Base-by-base conservation (phyloP, 2,329 filamentous ascomycete species). In the Trichophyton mentagrophytes region DNA sequence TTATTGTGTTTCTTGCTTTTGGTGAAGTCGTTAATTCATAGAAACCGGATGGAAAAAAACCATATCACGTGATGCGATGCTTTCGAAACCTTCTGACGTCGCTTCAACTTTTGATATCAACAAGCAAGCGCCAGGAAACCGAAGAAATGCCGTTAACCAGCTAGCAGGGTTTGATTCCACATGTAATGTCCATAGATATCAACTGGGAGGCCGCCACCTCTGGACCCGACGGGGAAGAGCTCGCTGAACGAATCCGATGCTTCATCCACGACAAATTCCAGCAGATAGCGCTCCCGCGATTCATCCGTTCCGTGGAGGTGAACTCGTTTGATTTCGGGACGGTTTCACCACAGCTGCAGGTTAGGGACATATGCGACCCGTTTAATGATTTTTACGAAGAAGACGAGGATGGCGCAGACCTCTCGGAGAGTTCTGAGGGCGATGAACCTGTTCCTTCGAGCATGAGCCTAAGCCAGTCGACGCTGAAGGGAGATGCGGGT, bases 221-320 rank as follows among this genome's bases (percentile, higher is more conserved):
- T 64, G 93, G 93, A 30, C 84, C 90, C 57, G 92, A 97, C 74
- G 92, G 93, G 61, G 82, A 85, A 65, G 88, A 84, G 60, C 85
- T 96, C 63, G 90, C 92, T 57, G 87, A 90, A 71, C 83, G 82
- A 64, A 95, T 99, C 74, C 88, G 92, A 66, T 85, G 86, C 69
- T 99, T 99, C 76, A 88, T 99, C 68, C 90, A 99, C 76, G 87
- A 90, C 71, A 93, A 91, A 70, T 99, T 99, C 75, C 93, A 99
- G 76, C 85, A 90, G 63, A 86, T 97, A 65, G 83, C 87, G 27
- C 82, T 99, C 55, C 93, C 93, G 62, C 88, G 90, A 69, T 96
- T 99, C 80, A 96, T 99, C 75, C 91, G 93, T 70, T 93, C 90
- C 27, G 93, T 99, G 67, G 87, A 90, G 60, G 91, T 96, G 46